Percentiles rank a stretch among this genome's conserved stretches.
phyloP scores from a whole-genome alignment of 2,329 filamentous ascomycete species.

The Colletotrichum agaves region DNA sequence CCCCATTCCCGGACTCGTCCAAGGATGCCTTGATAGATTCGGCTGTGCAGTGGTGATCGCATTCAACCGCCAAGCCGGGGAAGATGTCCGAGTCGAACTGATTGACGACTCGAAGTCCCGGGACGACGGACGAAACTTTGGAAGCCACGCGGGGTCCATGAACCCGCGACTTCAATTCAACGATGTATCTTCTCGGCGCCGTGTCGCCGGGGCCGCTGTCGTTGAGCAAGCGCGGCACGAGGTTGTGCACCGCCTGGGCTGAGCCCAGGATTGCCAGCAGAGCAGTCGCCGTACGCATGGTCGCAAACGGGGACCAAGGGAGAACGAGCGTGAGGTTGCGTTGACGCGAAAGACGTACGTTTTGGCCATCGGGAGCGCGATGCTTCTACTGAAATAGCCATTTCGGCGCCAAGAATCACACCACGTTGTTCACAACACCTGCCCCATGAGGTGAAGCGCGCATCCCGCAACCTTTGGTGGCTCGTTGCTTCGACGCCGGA shows the following conservation, averaged over 20 bases:
- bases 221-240: not conserved
- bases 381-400: not conserved
- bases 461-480: not conserved
- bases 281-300: not conserved
- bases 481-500: not conserved
- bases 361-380: not conserved
- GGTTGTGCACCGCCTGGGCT: not conserved
- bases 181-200: conserved; percentile 29
- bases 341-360: not conserved
- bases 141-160: conserved; percentile 13
- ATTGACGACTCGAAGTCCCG: conserved; percentile 29
- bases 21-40: conserved; percentile 47
- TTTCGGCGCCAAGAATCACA: conserved; percentile 9
- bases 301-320: not conserved
- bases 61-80: conserved; percentile 47
- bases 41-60: conserved; percentile 44
- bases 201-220: not conserved
- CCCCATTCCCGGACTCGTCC: conserved; percentile 44
- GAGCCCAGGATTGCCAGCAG: not conserved
- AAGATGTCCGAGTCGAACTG: conserved; percentile 46
- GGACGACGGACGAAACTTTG: not conserved
- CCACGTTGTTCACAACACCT: conserved; percentile 12
- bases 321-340: not conserved
- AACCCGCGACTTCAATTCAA: conserved; percentile 27
- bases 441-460: conserved; percentile 1